Base-by-base conservation (phyloP, 2,329 filamentous ascomycete species). In the Dendryphion nanum region DNA sequence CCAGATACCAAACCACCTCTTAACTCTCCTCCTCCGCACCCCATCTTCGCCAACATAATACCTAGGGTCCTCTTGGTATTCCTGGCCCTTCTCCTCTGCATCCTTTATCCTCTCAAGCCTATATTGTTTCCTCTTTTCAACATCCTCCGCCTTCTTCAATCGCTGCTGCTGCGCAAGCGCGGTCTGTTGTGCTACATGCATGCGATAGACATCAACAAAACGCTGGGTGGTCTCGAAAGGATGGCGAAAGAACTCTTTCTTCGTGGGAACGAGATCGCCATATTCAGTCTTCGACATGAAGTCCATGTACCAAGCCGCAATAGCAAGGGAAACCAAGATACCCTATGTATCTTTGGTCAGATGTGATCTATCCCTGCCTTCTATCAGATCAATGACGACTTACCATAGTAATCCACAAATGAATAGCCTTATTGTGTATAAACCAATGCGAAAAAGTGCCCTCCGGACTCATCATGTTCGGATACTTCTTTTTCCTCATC, bases 1-100 rank as follows among this genome's bases (percentile, higher is more conserved):
- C 76, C 89, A 94, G 57, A 95, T 84, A 12, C 89, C 89, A 54
- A 93, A 72, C 80, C 85, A 90, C 73, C 87, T 90, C 78, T 89
- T 90, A 40, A 81, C 71, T 40, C 75, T 74, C 68, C 72, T 79
- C 59, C 69, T 70, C 46, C 64, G 66, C 13, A 65, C 63, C 15
- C 70, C 70, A 47, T 64, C 57, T 46, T 62, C 59, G 1, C 56
- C 61, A 44, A 65, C 45, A 38, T 64, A 65, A 46, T 54, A 59
- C 48, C 62, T 67, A 32, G 59, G 53, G 36, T 64, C 61, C 47
- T 58, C 64, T 19, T 55, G 53, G 41, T 61, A 61, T 38, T 63
- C 56, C 45, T 59, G 58, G n/a, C 62, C 59, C 46, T 38, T 53
- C 48, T 55, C 56, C 35, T 54, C 54, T 4, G 55, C 62, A 50